Conservation (phyloP, 2,329 filamentous ascomycete genomes). For the Aspergillus pseudoglaucus region DNA sequence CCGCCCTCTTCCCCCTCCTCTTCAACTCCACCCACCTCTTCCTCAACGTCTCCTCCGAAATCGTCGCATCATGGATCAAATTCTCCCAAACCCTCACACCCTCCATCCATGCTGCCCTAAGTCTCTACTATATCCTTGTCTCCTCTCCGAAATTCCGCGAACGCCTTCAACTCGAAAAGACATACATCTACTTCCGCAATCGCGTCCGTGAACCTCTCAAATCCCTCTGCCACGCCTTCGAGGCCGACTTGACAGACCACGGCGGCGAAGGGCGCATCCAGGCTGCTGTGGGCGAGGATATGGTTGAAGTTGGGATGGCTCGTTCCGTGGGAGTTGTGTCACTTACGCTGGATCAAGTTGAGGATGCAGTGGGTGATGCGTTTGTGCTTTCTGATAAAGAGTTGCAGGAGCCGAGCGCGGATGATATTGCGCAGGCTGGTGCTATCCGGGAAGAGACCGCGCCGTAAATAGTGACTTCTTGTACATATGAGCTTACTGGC, state of each 20-base stretch:
- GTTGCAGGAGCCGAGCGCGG: slow-evolving; percentile 20
- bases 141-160: slow-evolving; percentile 44
- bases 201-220: slow-evolving; percentile 29
- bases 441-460: slow-evolving; percentile 22
- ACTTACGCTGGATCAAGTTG: slow-evolving; percentile 30
- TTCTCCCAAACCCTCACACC: slow-evolving; percentile 41
- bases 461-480: neutral
- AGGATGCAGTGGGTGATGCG: slow-evolving; percentile 23
- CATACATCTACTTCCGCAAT: slow-evolving; percentile 25
- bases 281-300: slow-evolving; percentile 27
- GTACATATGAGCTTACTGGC: neutral
- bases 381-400: slow-evolving; percentile 23
- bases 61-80: slow-evolving; percentile 41
- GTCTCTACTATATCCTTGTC: slow-evolving; percentile 53
- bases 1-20: slow-evolving; percentile 43
- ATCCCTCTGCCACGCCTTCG: slow-evolving; percentile 24
- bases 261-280: slow-evolving; percentile 33
- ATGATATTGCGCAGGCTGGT: slow-evolving; percentile 22
- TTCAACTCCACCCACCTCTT: slow-evolving; percentile 44
- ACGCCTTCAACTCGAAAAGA: slow-evolving; percentile 40
- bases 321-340: slow-evolving; percentile 29
- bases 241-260: slow-evolving; percentile 24
- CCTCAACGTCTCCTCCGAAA: slow-evolving; percentile 28
- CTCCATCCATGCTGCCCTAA: slow-evolving; percentile 51
- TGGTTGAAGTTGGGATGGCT: slow-evolving; percentile 27